Base-by-base conservation (phyloP, 169 alveolate genomes). In the Plasmodium inui region DNA sequence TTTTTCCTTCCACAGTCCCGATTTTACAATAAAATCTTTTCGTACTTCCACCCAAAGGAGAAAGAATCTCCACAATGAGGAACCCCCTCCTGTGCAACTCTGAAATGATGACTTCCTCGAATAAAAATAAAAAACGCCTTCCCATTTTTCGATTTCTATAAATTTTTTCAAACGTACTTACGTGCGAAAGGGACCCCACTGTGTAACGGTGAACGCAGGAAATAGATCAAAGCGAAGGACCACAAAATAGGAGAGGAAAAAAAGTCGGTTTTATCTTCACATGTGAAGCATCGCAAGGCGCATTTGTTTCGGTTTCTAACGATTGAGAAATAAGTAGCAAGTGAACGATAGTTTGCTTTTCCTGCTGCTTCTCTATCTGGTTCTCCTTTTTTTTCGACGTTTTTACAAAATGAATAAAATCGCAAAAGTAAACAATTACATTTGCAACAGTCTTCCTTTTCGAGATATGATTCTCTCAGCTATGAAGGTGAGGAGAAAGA, bases 321-420 rank as follows among this genome's bases (percentile, higher is more conserved):
- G 37, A 26, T 22, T 67, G 5, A 19, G 76, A 67, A n/a, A 67
- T 67, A 67, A 26, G n/a, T 67, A 26, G 6, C 76, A 67, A 67
- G 39, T 17, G 39, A 41, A 26, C 39, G 41, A 67, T 67, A 19
- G n/a, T 67, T 67, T 26, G 30, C 76, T 28, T 67, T 67, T 67
- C 7, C 37, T 67, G 12, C 10, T 50, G 22, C 61, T 12, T 50
- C 61, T 50, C 22, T 22, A 50, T 50, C 14, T 50, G 6, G 0
- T 22, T 74, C 12, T 74, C 44, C 7, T 32, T 39, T 74, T 74
- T 8, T 41, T 17, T 32, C 71, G 28, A 14, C 70, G 7, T 55
- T 82, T 57, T 53, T n/a, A 30, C 76, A 84, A 84, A 72, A 84
- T 84, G 93, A 73, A 73, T 73, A 84, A 44, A 67, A 30, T 84